A percentile compares a stretch with the other conserved stretches of the same genome.
phyloP scores from a whole-genome alignment of 129 eudicot genomes.

The Flaveria sonorensis region DNA sequence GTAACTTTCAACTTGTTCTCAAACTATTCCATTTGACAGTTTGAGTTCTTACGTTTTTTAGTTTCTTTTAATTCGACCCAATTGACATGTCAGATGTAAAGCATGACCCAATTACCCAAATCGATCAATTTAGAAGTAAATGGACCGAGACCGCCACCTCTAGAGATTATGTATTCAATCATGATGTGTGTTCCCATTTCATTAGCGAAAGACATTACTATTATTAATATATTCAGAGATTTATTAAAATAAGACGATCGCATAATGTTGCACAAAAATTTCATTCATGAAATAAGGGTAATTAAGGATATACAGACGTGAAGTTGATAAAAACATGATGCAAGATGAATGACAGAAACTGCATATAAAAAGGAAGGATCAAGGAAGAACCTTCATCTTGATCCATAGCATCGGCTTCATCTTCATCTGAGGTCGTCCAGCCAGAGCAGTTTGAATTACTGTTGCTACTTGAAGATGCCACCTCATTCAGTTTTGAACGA shows the following conservation, averaged over 20 bases:
- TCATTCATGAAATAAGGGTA: neutral
- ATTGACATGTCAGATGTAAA: neutral
- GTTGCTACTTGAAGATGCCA: conserved; percentile 66
- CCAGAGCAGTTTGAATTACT: conserved; percentile 44
- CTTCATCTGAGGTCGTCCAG: conserved; percentile 94
- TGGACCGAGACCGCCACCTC: neutral
- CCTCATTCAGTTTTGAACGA: conserved; percentile 68
- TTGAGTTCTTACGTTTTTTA: neutral
- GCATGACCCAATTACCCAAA: neutral
- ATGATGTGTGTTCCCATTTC: neutral
- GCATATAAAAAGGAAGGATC: neutral
- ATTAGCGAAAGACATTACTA: neutral
- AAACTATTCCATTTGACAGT: neutral
- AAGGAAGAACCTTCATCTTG: conserved; percentile 55
- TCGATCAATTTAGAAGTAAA: neutral
- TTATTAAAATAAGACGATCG: neutral
- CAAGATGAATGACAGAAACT: neutral
- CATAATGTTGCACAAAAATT: neutral
- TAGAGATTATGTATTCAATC: neutral
- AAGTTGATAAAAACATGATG: neutral
- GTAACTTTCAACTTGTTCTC: neutral
- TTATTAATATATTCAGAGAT: neutral
- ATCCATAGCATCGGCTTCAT: conserved; percentile 79
- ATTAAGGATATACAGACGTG: neutral
- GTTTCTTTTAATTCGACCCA: neutral